These are phyloP conservation scores for Saturnispora galanensis DNA, from an alignment of 805 yeast genomes.

Conservation along the genomic window DNA sequence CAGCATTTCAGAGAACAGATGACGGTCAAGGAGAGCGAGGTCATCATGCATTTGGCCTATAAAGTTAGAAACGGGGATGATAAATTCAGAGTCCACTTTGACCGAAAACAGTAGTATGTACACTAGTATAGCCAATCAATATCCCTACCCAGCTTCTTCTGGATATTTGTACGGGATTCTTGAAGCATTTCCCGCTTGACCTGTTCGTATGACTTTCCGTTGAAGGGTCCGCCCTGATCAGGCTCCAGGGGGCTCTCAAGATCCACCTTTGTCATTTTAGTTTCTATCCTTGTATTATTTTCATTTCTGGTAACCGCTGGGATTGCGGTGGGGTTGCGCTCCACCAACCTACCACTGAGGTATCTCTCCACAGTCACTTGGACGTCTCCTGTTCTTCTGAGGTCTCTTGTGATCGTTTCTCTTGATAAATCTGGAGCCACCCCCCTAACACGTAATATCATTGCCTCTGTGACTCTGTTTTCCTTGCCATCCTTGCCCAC, in stretches of 20 bases:
- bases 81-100: constrained; percentile 31
- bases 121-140: not conserved
- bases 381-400: constrained; percentile 70
- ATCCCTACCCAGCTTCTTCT: constrained; percentile 15
- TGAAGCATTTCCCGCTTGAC: constrained; percentile 50
- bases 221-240: constrained; percentile 21
- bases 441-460: constrained; percentile 80
- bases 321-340: not conserved
- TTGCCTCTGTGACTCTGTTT: constrained; percentile 39
- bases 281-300: not conserved
- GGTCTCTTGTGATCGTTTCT: constrained; percentile 64
- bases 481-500: not conserved
- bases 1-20: constrained; percentile 49
- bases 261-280: not conserved
- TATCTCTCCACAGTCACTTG: constrained; percentile 69
- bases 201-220: constrained; percentile 37
- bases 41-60: constrained; percentile 80
- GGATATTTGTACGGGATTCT: constrained; percentile 50
- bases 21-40: constrained; percentile 70
- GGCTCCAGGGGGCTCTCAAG: not conserved
- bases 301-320: not conserved
- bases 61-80: constrained; percentile 60
- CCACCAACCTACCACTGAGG: constrained; percentile 42
- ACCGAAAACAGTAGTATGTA: constrained; percentile 8
- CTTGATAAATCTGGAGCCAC: constrained; percentile 65